phyloP scores from a whole-genome alignment of 169 alveolate species.

The Plasmodium malariae region DNA sequence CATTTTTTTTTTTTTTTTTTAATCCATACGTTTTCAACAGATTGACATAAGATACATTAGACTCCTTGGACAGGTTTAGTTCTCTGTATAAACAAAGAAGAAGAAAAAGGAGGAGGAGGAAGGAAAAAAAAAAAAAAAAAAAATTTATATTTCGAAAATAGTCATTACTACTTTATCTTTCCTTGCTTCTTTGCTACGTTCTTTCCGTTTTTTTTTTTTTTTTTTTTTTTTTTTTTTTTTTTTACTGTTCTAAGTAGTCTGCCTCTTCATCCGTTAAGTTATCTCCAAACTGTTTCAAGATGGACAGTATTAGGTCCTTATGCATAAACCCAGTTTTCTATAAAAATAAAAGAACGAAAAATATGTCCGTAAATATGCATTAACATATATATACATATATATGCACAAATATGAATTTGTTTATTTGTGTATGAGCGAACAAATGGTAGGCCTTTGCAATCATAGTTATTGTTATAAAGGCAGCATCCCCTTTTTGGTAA shows the following conservation, averaged over 20 bases:
- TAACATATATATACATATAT: not conserved
- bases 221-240: not conserved
- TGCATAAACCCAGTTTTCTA: constrained; percentile 74
- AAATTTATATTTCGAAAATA: constrained; percentile 1
- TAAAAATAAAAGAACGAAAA: not conserved
- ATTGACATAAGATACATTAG: constrained; percentile 34
- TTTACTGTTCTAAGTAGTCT: constrained; percentile 28
- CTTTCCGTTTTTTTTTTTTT: not conserved
- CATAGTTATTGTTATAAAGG: too few relatives aligned
- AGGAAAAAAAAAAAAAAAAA: constrained; percentile 12
- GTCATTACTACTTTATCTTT: not conserved
- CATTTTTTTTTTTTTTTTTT: not conserved
- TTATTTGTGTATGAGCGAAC: not conserved
- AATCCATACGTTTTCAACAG: constrained; percentile 19
- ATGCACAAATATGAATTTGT: too few relatives aligned
- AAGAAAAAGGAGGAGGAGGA: constrained; percentile 3
- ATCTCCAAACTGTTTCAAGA: constrained; percentile 61
- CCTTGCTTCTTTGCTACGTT: not conserved
- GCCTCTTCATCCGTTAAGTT: constrained; percentile 42
- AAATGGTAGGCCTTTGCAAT: not conserved
- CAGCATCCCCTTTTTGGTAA: not conserved
- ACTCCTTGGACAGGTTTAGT: constrained; percentile 25
- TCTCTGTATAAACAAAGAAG: constrained; percentile 41
- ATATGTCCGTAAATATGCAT: not conserved
- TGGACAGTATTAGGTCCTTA: constrained; percentile 46